These are phyloP conservation scores for Soucietia sequanensis DNA, from an alignment of 805 yeast genomes.

Conservation along the genomic window DNA sequence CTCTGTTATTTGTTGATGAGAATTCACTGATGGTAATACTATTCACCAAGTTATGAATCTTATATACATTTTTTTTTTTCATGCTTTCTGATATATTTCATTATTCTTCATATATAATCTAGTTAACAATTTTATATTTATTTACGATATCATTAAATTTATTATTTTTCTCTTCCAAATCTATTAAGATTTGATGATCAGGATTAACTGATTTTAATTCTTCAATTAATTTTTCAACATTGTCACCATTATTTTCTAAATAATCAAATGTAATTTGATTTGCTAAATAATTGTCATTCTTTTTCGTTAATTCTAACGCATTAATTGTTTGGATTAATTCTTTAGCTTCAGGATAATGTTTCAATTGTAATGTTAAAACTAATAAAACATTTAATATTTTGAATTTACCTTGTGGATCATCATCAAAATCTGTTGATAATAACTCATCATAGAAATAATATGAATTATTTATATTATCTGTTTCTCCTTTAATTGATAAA, in stretches of 20 bases:
- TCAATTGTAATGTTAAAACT: slow-evolving; percentile 73
- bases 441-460: slow-evolving; percentile 79
- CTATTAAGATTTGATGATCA: slow-evolving; percentile 56
- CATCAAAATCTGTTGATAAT: slow-evolving; percentile 48
- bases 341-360: slow-evolving; percentile 79
- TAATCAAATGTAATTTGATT: slow-evolving; percentile 64
- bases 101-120: too few relatives aligned
- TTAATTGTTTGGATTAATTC: slow-evolving; percentile 50
- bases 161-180: slow-evolving; percentile 57
- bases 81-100: too few relatives aligned
- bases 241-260: slow-evolving; percentile 36
- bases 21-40: too few relatives aligned
- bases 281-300: slow-evolving; percentile 51
- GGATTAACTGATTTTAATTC: slow-evolving; percentile 50
- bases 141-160: slow-evolving; percentile 69
- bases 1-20: too few relatives aligned
- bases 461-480: slow-evolving; percentile 40
- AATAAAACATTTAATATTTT: slow-evolving; percentile 56
- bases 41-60: too few relatives aligned
- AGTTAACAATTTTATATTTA: slow-evolving; percentile 41
- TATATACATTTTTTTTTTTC: too few relatives aligned
- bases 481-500: slow-evolving; percentile 35
- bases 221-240: slow-evolving; percentile 47
- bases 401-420: slow-evolving; percentile 33
- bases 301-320: slow-evolving; percentile 35